Conservation (phyloP, 2,329 filamentous ascomycete genomes). For the Sarocladiaceae sp. region DNA sequence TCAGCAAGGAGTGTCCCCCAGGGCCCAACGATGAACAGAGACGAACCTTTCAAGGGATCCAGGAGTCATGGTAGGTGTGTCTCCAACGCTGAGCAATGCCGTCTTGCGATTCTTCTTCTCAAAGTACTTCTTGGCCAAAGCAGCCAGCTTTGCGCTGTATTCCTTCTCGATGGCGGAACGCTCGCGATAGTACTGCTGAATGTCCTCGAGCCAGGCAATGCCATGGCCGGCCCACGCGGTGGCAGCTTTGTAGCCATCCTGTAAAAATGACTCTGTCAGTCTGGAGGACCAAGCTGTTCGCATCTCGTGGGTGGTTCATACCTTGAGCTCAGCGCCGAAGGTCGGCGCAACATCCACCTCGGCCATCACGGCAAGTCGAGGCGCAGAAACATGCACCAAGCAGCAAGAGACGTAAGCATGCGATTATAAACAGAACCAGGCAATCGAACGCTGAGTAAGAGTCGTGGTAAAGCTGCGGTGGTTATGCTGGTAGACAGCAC, state of each 20-base stretch:
- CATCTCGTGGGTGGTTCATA: conserved; percentile 39
- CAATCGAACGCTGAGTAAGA: background rate
- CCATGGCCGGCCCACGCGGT: conserved; percentile 88
- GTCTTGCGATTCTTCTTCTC: conserved; percentile 94
- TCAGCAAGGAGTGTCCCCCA: no score
- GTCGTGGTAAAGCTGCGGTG: background rate
- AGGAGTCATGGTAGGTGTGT: conserved; percentile 87
- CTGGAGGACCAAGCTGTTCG: conserved; percentile 7
- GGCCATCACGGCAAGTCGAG: conserved; percentile 53
- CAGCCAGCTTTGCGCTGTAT: conserved; percentile 83
- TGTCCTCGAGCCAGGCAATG: conserved; percentile 92
- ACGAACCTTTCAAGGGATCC: conserved; percentile 82
- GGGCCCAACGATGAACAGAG: no score
- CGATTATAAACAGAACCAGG: background rate
- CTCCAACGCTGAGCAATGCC: conserved; percentile 84
- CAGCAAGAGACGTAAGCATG: background rate
- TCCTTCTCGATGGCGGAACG: conserved; percentile 93
- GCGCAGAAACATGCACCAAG: conserved; percentile 15
- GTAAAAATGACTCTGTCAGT: background rate
- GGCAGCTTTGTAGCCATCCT: conserved; percentile 97
- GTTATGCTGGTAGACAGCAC: background rate
- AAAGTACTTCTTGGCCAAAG: conserved; percentile 91
- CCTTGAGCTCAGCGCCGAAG: conserved; percentile 94
- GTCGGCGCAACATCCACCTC: conserved; percentile 78
- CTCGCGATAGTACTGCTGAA: conserved; percentile 96